Evolutionary conservation across 164 flowering plant genomes (phyloP), one percentile per base, ranked within the genome.

Genomic region (Vitis labrusca): DNA sequence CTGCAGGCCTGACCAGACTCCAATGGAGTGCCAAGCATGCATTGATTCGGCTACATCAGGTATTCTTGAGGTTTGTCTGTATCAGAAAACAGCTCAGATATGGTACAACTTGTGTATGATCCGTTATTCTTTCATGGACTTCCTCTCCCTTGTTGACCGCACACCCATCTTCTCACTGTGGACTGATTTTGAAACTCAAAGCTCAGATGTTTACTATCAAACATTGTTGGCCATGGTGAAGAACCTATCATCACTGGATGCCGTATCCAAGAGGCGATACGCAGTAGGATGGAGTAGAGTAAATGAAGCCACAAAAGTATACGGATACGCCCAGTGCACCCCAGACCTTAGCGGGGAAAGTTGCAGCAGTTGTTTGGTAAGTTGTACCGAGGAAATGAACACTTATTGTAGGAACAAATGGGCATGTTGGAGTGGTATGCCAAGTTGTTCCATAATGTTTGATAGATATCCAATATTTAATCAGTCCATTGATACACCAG

Each of bases 31-130:
- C 65, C 66, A 53, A 61, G 11, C 59, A 14, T 61, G 72, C 59
- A 49, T 61, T 8, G 59, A 69, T n/a, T 23, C 17, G 0, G 72
- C 72, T 32, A 8, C 51, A 1, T 27, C 10, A 1, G 66, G 51
- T 8, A 61, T 61, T 54, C 51, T 9, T 8, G 10, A 69, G 13
- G 23, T 3, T 1, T 69, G 72, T 19, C 72, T 65, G 12, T 11
- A 16, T 8, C n/a, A 30, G 30, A 49, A 56, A 15, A 27, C 4
- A 1, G 72, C 72, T 3, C 27, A 51, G 29, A 52, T 61, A 50
- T 69, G 72, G 72, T 69, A 69, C n/a, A 37, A 15, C 56, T 17
- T n/a, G 8, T 69, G 66, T 59, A 61, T 62, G 59, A 53, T 69
- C 72, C 47, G 72, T 6, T 69, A 69, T 15, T 61, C 72, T 11